Evolutionary conservation across 768 basidiomycete species (phyloP).

Genomic region (Hemileccinum rubropunctum): DNA sequence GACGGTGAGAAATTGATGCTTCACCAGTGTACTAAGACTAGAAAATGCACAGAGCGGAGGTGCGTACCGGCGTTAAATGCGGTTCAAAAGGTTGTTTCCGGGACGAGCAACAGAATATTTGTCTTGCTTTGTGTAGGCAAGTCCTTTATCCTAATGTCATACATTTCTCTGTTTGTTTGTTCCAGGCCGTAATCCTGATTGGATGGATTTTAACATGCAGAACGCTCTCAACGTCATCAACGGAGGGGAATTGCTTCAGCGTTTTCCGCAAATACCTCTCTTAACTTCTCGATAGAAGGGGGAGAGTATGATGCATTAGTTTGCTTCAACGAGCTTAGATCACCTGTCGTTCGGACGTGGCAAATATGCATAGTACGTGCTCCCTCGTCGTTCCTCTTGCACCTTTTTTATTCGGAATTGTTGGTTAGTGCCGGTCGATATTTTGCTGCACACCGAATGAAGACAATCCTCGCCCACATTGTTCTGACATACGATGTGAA

Average conservation of each 20-base stretch:
- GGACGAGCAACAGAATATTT: constrained; percentile 34
- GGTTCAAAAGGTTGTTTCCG: constrained; percentile 36
- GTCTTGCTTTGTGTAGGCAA: neutral
- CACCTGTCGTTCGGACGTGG: constrained; percentile 39
- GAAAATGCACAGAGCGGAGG: constrained; percentile 36
- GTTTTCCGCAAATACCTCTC: constrained; percentile 14
- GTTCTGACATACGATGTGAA: constrained; percentile 25
- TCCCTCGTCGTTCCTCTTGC: neutral
- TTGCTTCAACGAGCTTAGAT: constrained; percentile 31
- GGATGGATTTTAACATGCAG: constrained; percentile 30
- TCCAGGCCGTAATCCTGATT: constrained; percentile 40
- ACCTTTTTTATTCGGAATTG: neutral
- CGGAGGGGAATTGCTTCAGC: constrained; percentile 6
- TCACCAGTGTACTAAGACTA: neutral
- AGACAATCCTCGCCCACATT: constrained; percentile 44
- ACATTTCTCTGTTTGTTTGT: neutral
- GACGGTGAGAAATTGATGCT: constrained; percentile 12
- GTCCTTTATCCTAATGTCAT: neutral
- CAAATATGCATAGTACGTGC: constrained; percentile 22
- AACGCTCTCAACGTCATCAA: constrained; percentile 29
- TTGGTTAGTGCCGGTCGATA: constrained; percentile 32
- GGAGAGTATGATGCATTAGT: constrained; percentile 33
- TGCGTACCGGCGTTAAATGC: constrained; percentile 24
- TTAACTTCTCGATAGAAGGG: constrained; percentile 10
- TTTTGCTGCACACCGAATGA: constrained; percentile 41